Evolutionary conservation across 176 grass and related monocot genomes (phyloP).

Genomic region (Leersia perrieri): DNA sequence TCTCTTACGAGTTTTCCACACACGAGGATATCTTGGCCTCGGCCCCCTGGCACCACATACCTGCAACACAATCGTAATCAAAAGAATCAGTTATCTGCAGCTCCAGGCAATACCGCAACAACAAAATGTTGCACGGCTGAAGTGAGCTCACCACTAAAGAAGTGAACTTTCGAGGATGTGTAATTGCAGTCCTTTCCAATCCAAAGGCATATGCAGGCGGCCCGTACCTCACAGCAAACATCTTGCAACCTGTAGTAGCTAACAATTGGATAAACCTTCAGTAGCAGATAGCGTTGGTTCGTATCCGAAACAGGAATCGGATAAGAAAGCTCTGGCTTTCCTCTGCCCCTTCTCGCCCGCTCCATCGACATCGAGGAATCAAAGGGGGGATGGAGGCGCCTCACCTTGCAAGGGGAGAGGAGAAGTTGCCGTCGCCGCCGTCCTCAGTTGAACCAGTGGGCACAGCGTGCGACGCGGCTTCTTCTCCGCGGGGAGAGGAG

Average conservation of each 20-base stretch:
- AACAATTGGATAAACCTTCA: background rate
- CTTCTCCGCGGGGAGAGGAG: background rate
- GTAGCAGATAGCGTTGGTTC: background rate
- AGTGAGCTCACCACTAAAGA: slow-evolving; percentile 47
- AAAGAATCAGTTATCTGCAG: background rate
- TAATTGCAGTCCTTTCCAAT: background rate
- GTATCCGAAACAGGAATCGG: too few species aligned
- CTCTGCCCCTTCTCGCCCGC: background rate
- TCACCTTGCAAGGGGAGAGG: background rate
- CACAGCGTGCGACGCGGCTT: background rate
- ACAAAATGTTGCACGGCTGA: background rate
- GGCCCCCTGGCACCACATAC: slow-evolving; percentile 82
- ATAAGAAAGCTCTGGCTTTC: background rate
- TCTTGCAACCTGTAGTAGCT: background rate
- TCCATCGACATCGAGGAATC: background rate
- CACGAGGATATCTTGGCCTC: slow-evolving; percentile 77
- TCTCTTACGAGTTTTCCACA: slow-evolving; percentile 80
- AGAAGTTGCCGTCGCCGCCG: background rate
- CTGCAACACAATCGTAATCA: slow-evolving; percentile 20
- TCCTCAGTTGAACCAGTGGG: background rate
- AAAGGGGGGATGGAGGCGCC: background rate
- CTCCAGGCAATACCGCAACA: background rate
- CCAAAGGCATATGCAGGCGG: slow-evolving; percentile 9
- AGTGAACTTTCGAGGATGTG: slow-evolving; percentile 32
- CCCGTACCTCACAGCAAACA: slow-evolving; percentile 46